phyloP scores from a whole-genome alignment of 2,329 filamentous ascomycete species.

The Fusarium veterinarium region DNA sequence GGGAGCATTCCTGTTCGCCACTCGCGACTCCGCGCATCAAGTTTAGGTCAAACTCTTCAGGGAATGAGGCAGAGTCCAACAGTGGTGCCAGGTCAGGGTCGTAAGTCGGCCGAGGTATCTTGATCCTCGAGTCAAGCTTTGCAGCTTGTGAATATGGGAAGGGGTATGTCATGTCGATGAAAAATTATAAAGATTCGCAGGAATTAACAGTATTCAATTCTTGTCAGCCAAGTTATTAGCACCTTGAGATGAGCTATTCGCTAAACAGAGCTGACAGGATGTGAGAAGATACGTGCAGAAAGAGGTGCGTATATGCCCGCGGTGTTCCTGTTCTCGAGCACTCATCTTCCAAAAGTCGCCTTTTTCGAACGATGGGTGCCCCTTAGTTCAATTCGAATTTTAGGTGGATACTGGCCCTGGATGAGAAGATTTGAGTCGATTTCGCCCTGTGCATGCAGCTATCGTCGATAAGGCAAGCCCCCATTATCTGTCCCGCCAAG shows the following conservation, averaged over 20 bases:
- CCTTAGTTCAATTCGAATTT: not conserved
- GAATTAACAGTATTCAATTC: rapidly evolving
- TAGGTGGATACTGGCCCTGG: too few relatives aligned
- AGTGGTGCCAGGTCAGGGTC: not conserved
- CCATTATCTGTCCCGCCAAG: not conserved
- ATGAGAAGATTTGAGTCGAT: constrained; percentile 14
- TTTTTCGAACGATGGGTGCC: rapidly evolving
- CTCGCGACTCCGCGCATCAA: constrained; percentile 8
- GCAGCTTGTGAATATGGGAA: constrained; percentile 10
- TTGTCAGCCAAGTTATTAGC: not conserved
- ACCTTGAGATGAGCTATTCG: not conserved
- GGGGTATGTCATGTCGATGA: not conserved
- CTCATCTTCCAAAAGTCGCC: rapidly evolving
- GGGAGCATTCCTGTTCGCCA: not conserved
- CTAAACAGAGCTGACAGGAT: not conserved
- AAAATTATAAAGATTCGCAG: rapidly evolving
- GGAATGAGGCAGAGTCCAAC: constrained; percentile 3
- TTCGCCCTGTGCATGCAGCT: not conserved
- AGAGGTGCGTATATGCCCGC: not conserved
- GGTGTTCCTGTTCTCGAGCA: not conserved
- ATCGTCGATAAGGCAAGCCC: not conserved
- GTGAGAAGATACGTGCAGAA: not conserved
- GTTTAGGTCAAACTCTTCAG: constrained; percentile 8
- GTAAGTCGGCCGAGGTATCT: not conserved
- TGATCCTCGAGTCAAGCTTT: constrained; percentile 3